Base-by-base conservation (phyloP, 805 yeast genomes). In the Limtongozyma cylindracea region DNA sequence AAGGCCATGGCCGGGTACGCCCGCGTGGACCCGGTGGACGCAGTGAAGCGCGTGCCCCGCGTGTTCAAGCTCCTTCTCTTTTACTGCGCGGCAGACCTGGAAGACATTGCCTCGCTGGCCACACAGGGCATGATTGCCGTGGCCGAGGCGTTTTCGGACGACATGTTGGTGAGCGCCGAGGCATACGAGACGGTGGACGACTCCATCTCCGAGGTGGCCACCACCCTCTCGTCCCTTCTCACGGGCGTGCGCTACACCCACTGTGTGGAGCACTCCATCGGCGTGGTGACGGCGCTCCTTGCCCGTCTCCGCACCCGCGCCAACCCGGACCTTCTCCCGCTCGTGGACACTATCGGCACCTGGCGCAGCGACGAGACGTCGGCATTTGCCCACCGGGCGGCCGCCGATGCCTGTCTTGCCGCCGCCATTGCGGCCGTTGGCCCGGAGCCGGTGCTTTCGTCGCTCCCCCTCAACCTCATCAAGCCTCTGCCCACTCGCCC, bases 101-200 rank as follows among this genome's bases (percentile, higher is more conserved):
- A 57, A 11, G 68, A 63, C 25, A 64, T 84, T 15, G 62, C 61
- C 26, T 54, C 55, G 17, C 73, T 91, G 25, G 88, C 91, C 6
- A 59, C 92, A 3, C 91, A 80, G 45, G 78, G 95, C 41, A 47
- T 78, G 23, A 71, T 76, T 29, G 88, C 94, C 1, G 51, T 78
- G 10, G 38, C 73, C 10, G 69, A 73, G 27, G 57, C 69, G 16
- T 53, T 82, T 15, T 65, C 72, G 9, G 73, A 65, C 27, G 47
- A 57, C 8, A 44, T 49, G 19, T 47, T 82, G 8, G 45, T 62
- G 15, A 44, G 62, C n/a, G 45, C 35, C 8, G 61, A 64, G 25
- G 42, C 50, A 11, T 59, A 57, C 30, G 74, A 68, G 32, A 31
- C 45, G 11, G 55, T 68, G 28, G 74, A 68, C 29, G 62, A 59